phyloP scores from a whole-genome alignment of 352 stramenopile species.

The Lagenidium sp. region DNA sequence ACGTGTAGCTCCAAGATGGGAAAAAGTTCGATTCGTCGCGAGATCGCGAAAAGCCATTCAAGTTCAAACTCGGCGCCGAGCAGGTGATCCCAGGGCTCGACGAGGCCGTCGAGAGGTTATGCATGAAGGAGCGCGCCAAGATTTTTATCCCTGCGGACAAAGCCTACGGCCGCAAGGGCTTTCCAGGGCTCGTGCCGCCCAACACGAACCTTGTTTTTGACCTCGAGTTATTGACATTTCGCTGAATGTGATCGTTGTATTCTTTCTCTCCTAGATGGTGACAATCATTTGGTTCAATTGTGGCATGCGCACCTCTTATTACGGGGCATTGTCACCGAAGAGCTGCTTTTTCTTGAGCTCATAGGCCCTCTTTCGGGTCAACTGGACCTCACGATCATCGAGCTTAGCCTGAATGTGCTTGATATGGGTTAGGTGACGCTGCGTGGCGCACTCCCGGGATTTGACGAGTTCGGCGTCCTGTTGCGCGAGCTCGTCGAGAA shows the following conservation, averaged over 20 bases:
- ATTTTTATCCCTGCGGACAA: slow-evolving; percentile 83
- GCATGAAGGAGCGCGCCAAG: slow-evolving; percentile 81
- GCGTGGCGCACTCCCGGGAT: slow-evolving; percentile 15
- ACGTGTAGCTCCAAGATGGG: slow-evolving; percentile 54
- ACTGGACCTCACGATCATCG: slow-evolving; percentile 28
- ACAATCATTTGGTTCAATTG: too few species aligned
- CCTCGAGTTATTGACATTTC: slow-evolving; percentile 86
- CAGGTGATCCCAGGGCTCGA: slow-evolving; percentile 87
- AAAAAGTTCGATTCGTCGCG: slow-evolving; percentile 73
- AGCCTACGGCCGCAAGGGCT: slow-evolving; percentile 79
- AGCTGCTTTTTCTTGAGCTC: slow-evolving; percentile 58
- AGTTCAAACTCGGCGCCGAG: slow-evolving; percentile 84
- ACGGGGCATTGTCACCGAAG: slow-evolving; percentile 11
- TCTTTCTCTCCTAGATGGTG: background rate
- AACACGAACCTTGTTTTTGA: slow-evolving; percentile 92
- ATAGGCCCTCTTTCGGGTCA: slow-evolving; percentile 42
- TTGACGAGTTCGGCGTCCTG: slow-evolving; percentile 18
- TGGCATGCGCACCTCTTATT: too few species aligned
- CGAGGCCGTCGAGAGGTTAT: slow-evolving; percentile 71
- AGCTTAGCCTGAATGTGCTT: slow-evolving; percentile 44
- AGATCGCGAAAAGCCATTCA: slow-evolving; percentile 80
- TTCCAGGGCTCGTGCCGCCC: slow-evolving; percentile 80
- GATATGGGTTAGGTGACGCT: slow-evolving; percentile 37
- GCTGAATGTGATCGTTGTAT: slow-evolving; percentile 12
- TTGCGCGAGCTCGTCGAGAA: slow-evolving; percentile 15